phyloP scores from a whole-genome alignment of 2,329 filamentous ascomycete species.

The Aureobasidium namibiae region DNA sequence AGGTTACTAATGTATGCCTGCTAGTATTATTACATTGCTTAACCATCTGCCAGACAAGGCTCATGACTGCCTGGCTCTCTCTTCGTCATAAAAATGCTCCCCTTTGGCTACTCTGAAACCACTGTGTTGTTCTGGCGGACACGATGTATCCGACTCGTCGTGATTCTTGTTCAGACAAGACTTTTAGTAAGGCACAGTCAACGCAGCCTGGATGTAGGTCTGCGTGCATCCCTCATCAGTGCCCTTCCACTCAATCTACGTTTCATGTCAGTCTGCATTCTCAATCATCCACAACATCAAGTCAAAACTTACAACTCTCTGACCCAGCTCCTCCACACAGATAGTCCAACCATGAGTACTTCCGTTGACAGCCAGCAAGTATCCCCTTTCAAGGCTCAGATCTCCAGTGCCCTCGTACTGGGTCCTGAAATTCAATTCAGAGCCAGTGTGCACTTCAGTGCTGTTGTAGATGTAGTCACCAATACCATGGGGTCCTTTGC shows the following conservation, averaged over 20 bases:
- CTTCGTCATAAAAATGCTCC: not conserved
- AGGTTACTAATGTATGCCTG: not conserved
- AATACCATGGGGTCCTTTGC: slow-evolving; percentile 23
- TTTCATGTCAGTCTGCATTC: not conserved
- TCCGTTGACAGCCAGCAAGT: slow-evolving; percentile 30
- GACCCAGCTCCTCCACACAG: slow-evolving; percentile 26
- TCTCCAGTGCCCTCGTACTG: slow-evolving; percentile 14
- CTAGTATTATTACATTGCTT: not conserved
- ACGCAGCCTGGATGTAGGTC: slow-evolving; percentile 33
- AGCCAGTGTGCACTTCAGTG: slow-evolving; percentile 21
- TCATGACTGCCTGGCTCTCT: not conserved
- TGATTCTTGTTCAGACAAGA: not conserved
- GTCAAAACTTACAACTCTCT: slow-evolving; percentile 26
- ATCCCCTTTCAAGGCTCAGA: slow-evolving; percentile 28
- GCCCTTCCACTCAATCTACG: slow-evolving; percentile 32
- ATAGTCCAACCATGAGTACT: slow-evolving; percentile 31
- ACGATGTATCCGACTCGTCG: not conserved
- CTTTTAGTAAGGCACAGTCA: slow-evolving; percentile 28
- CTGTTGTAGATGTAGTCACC: slow-evolving; percentile 26
- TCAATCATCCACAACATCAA: not conserved
- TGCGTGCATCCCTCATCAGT: slow-evolving; percentile 25
- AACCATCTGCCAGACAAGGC: not conserved
- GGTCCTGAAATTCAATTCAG: slow-evolving; percentile 27
- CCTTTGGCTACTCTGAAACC: not conserved
- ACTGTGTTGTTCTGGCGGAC: not conserved